Evolutionary conservation across 140 eudicot genomes (phyloP).

Genomic region (Cichorium intybus): DNA sequence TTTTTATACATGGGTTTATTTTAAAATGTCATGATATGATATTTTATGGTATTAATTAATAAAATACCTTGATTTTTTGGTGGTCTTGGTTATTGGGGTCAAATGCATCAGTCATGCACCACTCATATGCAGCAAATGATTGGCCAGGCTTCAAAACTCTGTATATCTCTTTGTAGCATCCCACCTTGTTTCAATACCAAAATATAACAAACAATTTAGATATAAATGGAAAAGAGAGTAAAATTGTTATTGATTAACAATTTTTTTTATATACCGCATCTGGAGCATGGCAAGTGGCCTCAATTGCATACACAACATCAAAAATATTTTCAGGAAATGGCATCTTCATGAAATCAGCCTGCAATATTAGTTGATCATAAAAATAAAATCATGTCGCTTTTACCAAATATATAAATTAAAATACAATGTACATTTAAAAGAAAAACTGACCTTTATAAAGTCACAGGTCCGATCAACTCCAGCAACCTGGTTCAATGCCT

Average conservation of each 20-base stretch:
- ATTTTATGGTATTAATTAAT: no score
- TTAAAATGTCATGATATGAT: no score
- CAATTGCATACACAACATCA: slow-evolving; percentile 95
- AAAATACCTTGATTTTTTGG: slow-evolving; percentile 90
- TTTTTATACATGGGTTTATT: no score
- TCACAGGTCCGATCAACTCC: slow-evolving; percentile 78
- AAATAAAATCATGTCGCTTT: neutral
- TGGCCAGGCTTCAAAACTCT: slow-evolving; percentile 95
- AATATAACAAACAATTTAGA: neutral
- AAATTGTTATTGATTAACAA: neutral
- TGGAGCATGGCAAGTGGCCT: slow-evolving; percentile 96
- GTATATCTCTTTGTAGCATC: slow-evolving; percentile 84
- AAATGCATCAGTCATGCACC: slow-evolving; percentile 91
- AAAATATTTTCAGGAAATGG: slow-evolving; percentile 76
- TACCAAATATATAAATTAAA: neutral
- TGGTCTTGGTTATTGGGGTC: slow-evolving; percentile 78
- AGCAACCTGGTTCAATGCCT: slow-evolving; percentile 72
- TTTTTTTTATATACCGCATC: slow-evolving; percentile 53
- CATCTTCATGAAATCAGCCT: slow-evolving; percentile 97
- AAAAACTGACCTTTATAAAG: slow-evolving; percentile 63
- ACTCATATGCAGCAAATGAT: slow-evolving; percentile 90
- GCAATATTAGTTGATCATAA: slow-evolving; percentile 35
- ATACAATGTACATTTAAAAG: neutral
- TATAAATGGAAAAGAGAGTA: slow-evolving; percentile 3
- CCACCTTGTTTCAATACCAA: slow-evolving; percentile 50